phyloP scores from a whole-genome alignment of 306 rosid species.

The Fragaria vesca region DNA sequence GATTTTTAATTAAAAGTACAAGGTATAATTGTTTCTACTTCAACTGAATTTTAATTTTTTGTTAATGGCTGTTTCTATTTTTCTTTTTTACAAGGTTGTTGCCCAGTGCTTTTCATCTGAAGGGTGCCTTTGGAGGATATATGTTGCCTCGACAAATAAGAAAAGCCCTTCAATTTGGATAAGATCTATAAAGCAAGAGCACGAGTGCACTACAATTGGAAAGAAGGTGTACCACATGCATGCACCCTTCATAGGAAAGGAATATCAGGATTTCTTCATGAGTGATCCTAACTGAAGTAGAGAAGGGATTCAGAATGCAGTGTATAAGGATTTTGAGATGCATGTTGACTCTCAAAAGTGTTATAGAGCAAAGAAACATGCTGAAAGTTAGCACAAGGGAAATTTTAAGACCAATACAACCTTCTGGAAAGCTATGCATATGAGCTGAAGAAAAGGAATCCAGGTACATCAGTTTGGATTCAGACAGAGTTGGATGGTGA shows the following conservation, averaged over 20 bases:
- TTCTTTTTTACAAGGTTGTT: too few species aligned
- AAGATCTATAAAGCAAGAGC: background rate
- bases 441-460: too few species aligned
- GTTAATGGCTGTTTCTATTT: too few species aligned
- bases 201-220: background rate
- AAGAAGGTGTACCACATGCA: background rate
- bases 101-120: background rate
- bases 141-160: background rate
- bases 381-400: background rate
- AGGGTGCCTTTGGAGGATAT: background rate
- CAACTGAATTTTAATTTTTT: too few species aligned
- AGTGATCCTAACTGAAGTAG: background rate
- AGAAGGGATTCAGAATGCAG: background rate
- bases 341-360: background rate
- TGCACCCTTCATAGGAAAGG: background rate
- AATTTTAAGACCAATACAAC: too few species aligned
- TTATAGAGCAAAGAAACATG: background rate
- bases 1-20: too few species aligned
- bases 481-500: background rate
- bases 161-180: background rate
- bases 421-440: too few species aligned
- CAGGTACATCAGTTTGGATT: background rate
- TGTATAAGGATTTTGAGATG: background rate
- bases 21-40: too few species aligned
- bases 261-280: background rate